Conservation (phyloP, 176 grass and related monocot genomes). For the Aegilops umbellulata region DNA sequence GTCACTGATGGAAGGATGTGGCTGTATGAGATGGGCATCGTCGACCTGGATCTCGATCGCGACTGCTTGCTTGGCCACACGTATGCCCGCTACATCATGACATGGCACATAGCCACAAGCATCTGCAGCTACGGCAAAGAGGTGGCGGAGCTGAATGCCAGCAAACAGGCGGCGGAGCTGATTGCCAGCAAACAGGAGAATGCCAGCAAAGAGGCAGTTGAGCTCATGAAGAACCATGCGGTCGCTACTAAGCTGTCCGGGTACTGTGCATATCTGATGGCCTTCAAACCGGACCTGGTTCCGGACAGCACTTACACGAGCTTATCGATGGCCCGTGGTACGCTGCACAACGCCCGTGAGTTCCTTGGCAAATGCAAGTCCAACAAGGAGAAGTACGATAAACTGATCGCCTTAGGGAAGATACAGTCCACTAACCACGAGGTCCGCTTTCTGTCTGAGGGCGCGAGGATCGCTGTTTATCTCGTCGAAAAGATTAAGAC, state of each 20-base stretch:
- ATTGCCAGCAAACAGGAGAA: too few species aligned
- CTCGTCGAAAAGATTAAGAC: not conserved
- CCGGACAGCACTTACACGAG: not conserved
- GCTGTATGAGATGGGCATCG: not conserved
- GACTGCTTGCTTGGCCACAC: not conserved
- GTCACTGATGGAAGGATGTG: not conserved
- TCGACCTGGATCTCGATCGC: not conserved
- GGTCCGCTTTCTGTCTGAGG: not conserved
- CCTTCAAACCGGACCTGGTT: not conserved
- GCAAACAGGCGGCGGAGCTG: not conserved
- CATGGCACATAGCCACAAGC: slow-evolving; percentile 20
- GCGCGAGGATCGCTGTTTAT: not conserved
- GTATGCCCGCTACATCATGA: not conserved
- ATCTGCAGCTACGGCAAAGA: not conserved
- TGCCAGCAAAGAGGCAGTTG: not conserved
- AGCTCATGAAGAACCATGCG: not conserved
- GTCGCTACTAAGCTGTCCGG: slow-evolving; percentile 4
- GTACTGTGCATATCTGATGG: not conserved
- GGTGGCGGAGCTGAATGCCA: too few species aligned
- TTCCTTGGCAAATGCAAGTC: not conserved
- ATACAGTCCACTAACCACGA: not conserved
- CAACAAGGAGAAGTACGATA: not conserved
- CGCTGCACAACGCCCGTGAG: not conserved
- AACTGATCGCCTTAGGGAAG: not conserved
- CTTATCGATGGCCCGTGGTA: not conserved